These are phyloP conservation scores for Hydnum rufescens DNA, from an alignment of 768 basidiomycete species.

Conservation along the genomic window DNA sequence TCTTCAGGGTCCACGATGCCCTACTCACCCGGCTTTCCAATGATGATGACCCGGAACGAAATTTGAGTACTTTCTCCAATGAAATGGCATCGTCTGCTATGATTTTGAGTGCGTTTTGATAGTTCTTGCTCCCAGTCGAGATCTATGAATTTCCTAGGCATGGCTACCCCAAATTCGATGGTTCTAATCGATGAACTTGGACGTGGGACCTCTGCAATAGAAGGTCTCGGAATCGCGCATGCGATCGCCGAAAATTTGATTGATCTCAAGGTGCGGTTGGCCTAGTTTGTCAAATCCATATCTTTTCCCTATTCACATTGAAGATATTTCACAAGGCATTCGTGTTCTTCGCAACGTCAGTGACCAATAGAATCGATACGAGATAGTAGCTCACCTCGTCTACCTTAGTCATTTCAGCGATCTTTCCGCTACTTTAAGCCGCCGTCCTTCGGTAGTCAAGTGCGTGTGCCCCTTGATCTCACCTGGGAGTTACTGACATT, in stretches of 20 bases:
- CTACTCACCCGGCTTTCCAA: conserved; percentile 80
- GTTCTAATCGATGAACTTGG: conserved; percentile 79
- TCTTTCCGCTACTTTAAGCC: conserved; percentile 51
- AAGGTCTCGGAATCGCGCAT: conserved; percentile 65
- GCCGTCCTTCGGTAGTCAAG: conserved; percentile 66
- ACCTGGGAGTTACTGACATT: neutral
- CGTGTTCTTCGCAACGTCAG: conserved; percentile 80
- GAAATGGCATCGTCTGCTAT: conserved; percentile 88
- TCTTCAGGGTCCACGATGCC: conserved; percentile 51
- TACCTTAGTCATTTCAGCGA: conserved; percentile 55
- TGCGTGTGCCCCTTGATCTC: conserved; percentile 21
- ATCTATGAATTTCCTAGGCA: conserved; percentile 24
- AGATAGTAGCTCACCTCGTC: neutral
- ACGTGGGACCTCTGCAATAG: conserved; percentile 70
- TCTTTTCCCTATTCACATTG: neutral
- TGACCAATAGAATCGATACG: neutral
- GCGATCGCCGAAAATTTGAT: conserved; percentile 69
- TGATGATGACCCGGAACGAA: conserved; percentile 81
- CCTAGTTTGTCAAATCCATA: neutral
- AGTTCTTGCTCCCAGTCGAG: neutral
- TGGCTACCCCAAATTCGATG: conserved; percentile 21
- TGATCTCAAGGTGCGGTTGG: conserved; percentile 39
- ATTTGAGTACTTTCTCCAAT: conserved; percentile 80
- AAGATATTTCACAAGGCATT: conserved; percentile 33
- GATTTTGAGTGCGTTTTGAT: conserved; percentile 43